Base-by-base conservation (phyloP, 192 early-diverging fungal genomes). In the Backusella mclennaniae region DNA sequence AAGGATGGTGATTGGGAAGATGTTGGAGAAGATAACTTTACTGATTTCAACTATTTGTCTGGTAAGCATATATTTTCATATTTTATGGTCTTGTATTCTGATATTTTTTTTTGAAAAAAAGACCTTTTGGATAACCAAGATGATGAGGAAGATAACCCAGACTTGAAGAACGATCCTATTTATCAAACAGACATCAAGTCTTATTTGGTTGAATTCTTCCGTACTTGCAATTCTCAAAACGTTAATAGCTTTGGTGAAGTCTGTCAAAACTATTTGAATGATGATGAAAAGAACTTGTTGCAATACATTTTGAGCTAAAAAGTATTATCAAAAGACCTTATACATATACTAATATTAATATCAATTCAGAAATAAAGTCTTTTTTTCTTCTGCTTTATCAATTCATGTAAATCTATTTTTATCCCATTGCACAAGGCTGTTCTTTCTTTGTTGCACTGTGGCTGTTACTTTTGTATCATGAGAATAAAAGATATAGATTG, bases 111-210 rank as follows among this genome's bases (percentile, higher is more conserved):
- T 21, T 21, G 6, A 21, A 56, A 56, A 73, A 68, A 9, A 59
- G 52, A 53, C 6, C 52, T 59, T 26, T 29, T 59, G 56, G 85
- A 80, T 6, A 89, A 89, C 41, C 78, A 85, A n/a, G 91, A 88
- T 29, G 91, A 91, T 79, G 87, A 88, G 70, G 91, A 85, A 67
- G 81, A 84, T 67, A 90, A 92, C 35, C 85, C 89, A 67, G 91
- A 95, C 76, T 78, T 91, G 15, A 86, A 91, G 41, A 83, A 89
- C 19, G 90, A 90, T 75, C 90, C 90, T 9, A 84, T 93, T 52
- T 93, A 89, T 67, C 86, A 91, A 74, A 79, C 85, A 39, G 90
- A 92, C 69, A 82, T 93, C 74, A 91, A 85, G 85, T 90, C 87
- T 19, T 92, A 87, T 73, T 63, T 92, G 38, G 67, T 82, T 29